Conservation (phyloP, 140 eudicot genomes). For the Ambrosia hybrid region DNA sequence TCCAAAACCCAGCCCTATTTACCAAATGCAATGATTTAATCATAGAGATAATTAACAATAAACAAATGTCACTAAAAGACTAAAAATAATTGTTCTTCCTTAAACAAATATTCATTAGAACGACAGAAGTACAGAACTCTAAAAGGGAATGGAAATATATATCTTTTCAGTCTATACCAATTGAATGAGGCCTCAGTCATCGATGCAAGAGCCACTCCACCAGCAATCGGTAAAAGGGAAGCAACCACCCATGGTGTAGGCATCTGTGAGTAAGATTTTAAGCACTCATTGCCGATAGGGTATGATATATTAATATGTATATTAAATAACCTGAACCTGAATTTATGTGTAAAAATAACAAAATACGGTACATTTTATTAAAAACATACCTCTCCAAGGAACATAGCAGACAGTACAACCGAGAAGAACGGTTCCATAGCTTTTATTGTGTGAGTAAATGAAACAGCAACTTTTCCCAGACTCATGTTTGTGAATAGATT, state of each 20-base stretch:
- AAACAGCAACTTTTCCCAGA: slow-evolving; percentile 2
- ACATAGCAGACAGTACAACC: background rate
- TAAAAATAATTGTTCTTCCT: background rate
- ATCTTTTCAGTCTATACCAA: background rate
- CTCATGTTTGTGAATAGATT: slow-evolving; percentile 56
- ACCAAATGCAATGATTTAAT: background rate
- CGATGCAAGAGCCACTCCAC: slow-evolving; percentile 5
- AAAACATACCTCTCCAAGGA: background rate
- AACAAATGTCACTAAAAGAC: background rate
- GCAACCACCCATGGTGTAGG: slow-evolving; percentile 4
- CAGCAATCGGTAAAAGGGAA: background rate
- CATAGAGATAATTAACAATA: background rate
- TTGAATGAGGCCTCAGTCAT: slow-evolving; percentile 8
- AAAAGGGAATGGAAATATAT: no score
- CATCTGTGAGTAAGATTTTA: background rate
- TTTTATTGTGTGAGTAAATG: slow-evolving; percentile 6
- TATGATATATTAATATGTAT: no score
- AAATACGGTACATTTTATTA: no score
- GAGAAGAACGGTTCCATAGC: slow-evolving; percentile 6
- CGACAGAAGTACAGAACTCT: no score
- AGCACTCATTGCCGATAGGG: background rate
- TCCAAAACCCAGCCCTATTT: slow-evolving; percentile 3
- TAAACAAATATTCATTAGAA: no score
- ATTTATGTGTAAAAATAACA: no score
- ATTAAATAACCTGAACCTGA: no score